Percentiles rank a stretch among this genome's conserved stretches.
These are phyloP conservation scores for Cymodocea nodosa DNA, from an alignment of 116 monocot genomes.

Conservation along the genomic window DNA sequence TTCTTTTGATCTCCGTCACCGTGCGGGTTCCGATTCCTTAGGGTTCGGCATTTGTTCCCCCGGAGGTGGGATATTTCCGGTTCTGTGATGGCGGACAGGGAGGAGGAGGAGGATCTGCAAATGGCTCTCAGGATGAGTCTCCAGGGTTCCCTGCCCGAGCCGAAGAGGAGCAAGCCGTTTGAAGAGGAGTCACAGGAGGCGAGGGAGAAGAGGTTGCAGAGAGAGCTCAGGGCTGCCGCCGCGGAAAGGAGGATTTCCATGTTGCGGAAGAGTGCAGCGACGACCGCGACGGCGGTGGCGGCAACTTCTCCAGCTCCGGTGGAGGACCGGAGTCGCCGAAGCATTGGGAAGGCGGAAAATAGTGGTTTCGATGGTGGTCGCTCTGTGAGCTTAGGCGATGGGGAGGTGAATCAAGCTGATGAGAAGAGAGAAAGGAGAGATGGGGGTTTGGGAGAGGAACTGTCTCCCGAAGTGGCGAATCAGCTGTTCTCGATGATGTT, in stretches of 20 bases:
- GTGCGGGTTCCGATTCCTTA: background rate
- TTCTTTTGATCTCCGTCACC: too few species aligned
- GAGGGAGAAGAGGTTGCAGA: constrained; percentile 44
- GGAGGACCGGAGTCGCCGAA: background rate
- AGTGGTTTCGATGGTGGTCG: background rate
- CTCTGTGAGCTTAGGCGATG: background rate
- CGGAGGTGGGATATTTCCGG: background rate
- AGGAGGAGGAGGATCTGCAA: constrained; percentile 83
- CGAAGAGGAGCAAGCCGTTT: constrained; percentile 80
- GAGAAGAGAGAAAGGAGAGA: background rate
- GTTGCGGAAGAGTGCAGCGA: background rate
- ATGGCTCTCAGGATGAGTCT: constrained; percentile 98
- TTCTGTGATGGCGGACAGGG: constrained; percentile 53
- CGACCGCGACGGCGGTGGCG: background rate
- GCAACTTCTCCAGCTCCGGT: background rate
- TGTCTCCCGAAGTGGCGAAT: constrained; percentile 32
- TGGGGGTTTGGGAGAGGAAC: constrained; percentile 26
- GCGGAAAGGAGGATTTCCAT: constrained; percentile 81
- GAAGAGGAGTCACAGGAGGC: constrained; percentile 39
- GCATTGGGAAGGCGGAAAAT: background rate
- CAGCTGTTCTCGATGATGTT: constrained; percentile 74
- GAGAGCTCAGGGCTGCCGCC: constrained; percentile 85
- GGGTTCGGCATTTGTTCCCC: background rate
- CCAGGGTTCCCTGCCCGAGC: constrained; percentile 68
- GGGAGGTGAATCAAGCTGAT: background rate